A percentile compares a stretch with the other conserved stretches of the same genome.
phyloP scores from a whole-genome alignment of 2,329 filamentous ascomycete species.

The Penicillium sp. region DNA sequence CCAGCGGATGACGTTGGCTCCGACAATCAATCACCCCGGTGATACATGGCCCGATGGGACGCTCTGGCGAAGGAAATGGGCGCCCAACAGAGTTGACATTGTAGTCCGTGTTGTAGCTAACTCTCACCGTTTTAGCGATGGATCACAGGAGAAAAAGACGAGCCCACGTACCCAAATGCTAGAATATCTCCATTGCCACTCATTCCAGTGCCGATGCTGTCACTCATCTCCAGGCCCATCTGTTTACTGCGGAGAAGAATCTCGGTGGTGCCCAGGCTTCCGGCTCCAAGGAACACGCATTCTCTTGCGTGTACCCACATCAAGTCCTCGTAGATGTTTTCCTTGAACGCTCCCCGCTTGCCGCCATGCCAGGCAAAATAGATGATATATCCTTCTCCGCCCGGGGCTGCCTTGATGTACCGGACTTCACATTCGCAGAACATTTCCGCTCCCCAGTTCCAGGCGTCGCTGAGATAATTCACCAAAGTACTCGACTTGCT shows the following conservation, averaged over 20 bases:
- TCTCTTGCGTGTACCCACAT: slow-evolving; percentile 66
- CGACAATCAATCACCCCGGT: slow-evolving; percentile 22
- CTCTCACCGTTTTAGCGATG: neutral
- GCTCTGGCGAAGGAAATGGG: slow-evolving; percentile 2
- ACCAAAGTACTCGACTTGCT: slow-evolving; percentile 3
- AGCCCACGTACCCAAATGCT: slow-evolving; percentile 8
- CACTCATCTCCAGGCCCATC: slow-evolving; percentile 61
- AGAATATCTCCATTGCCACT: slow-evolving; percentile 14
- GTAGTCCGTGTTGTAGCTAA: slow-evolving; percentile 42
- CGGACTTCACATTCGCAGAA: slow-evolving; percentile 4
- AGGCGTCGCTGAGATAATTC: slow-evolving; percentile 4
- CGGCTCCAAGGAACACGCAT: slow-evolving; percentile 68
- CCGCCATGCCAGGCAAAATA: slow-evolving; percentile 67
- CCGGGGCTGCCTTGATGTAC: slow-evolving; percentile 27
- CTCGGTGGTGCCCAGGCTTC: slow-evolving; percentile 66
- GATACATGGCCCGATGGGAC: slow-evolving; percentile 16
- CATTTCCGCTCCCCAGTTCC: slow-evolving; percentile 3
- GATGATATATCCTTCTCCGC: slow-evolving; percentile 61
- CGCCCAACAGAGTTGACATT: slow-evolving; percentile 7
- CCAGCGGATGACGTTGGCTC: slow-evolving; percentile 1
- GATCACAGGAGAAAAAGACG: neutral
- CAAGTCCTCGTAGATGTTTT: slow-evolving; percentile 58
- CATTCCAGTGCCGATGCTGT: slow-evolving; percentile 51
- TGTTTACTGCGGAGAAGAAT: slow-evolving; percentile 64
- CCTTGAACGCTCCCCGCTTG: slow-evolving; percentile 57